Conservation (phyloP, 179 eudicot genomes). For the Drosera spatulata region DNA sequence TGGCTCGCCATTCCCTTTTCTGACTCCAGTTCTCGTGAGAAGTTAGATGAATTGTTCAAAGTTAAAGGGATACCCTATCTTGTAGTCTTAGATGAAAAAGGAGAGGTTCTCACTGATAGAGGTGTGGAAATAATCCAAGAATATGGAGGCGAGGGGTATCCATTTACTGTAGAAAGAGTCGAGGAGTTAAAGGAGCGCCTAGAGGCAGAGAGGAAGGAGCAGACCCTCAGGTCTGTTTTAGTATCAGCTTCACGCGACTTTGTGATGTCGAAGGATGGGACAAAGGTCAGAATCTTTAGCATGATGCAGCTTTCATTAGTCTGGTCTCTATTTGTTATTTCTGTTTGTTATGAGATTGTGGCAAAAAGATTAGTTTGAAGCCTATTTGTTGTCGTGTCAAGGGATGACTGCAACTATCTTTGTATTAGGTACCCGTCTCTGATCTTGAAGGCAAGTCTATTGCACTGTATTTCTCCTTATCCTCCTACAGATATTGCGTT, state of each 20-base stretch:
- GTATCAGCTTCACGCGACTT: slow-evolving; percentile 49
- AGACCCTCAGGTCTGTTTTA: slow-evolving; percentile 51
- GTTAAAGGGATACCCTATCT: slow-evolving; percentile 55
- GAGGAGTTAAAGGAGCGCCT: slow-evolving; percentile 38
- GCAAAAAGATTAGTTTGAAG: background rate
- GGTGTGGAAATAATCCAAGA: slow-evolving; percentile 55
- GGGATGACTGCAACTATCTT: background rate
- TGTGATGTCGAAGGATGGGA: slow-evolving; percentile 39
- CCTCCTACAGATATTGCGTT: slow-evolving; percentile 20
- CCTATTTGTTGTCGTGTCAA: background rate
- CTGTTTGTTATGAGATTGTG: background rate
- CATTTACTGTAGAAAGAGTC: slow-evolving; percentile 46
- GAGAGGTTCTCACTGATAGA: slow-evolving; percentile 35
- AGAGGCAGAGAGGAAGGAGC: slow-evolving; percentile 42
- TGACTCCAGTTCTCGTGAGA: slow-evolving; percentile 37
- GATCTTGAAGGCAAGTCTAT: slow-evolving; percentile 71
- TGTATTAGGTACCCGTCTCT: slow-evolving; percentile 46
- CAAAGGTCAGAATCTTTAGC: slow-evolving; percentile 23
- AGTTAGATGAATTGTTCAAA: slow-evolving; percentile 31
- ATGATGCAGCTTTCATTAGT: background rate
- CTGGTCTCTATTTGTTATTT: background rate
- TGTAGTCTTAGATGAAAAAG: slow-evolving; percentile 53
- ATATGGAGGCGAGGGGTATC: slow-evolving; percentile 52
- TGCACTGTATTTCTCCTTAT: slow-evolving; percentile 49
- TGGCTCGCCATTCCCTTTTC: slow-evolving; percentile 92